Conservation (phyloP, 345 rosid genomes). For the Linum usitatissimum region DNA sequence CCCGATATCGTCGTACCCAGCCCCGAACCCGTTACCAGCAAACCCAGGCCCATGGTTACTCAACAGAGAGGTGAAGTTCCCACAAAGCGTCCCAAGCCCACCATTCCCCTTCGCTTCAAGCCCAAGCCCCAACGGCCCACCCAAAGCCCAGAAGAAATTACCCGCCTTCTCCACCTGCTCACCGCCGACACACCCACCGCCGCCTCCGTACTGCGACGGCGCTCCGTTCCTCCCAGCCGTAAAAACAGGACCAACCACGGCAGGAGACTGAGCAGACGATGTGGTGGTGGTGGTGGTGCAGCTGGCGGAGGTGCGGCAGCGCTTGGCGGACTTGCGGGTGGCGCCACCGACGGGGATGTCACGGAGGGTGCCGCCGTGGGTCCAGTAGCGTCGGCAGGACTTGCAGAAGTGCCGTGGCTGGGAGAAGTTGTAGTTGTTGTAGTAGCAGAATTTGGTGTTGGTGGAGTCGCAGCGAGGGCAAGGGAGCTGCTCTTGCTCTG, state of each 20-base stretch:
- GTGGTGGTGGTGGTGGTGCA: conserved; percentile 11
- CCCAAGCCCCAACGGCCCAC: not conserved
- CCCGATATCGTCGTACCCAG: conserved; percentile 49
- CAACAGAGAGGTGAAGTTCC: conserved; percentile 64
- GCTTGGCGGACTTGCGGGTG: conserved; percentile 72
- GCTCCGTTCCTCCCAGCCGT: conserved; percentile 20
- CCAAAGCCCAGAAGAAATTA: not conserved
- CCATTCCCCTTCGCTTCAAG: conserved; percentile 24
- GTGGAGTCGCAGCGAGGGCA: conserved; percentile 92
- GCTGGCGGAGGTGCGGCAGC: conserved; percentile 41
- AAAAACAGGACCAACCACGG: conserved; percentile 41
- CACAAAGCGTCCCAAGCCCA: conserved; percentile 17
- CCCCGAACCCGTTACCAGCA: conserved; percentile 57
- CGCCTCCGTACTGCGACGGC: conserved; percentile 17
- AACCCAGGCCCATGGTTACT: conserved; percentile 56
- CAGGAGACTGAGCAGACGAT: conserved; percentile 12
- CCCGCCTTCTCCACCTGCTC: not conserved
- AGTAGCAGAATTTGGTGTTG: conserved; percentile 90
- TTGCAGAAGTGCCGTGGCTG: conserved; percentile 99
- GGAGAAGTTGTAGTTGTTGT: conserved; percentile 90
- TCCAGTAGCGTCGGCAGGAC: conserved; percentile 96
- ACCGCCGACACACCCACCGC: conserved; percentile 6
- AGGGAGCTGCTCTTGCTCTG: conserved; percentile 78
- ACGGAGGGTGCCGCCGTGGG: conserved; percentile 89
- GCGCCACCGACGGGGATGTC: conserved; percentile 96